These are phyloP conservation scores for Exophiala sideris DNA, from an alignment of 2,329 filamentous ascomycete species.

Conservation along the genomic window DNA sequence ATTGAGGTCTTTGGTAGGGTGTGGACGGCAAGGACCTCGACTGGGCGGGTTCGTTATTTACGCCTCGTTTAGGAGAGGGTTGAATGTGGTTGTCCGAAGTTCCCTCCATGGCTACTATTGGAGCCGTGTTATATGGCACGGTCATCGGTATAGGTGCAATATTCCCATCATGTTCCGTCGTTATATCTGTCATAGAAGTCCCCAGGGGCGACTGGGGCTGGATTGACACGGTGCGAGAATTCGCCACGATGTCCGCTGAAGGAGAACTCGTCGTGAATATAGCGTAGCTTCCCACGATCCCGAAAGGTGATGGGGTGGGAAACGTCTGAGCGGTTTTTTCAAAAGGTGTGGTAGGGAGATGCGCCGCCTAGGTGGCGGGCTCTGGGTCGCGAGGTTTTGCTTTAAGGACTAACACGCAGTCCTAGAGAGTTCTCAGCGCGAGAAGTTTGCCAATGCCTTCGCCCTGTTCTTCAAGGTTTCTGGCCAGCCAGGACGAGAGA, in stretches of 20 bases:
- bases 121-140: constrained; percentile 11
- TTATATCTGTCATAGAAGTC: constrained; percentile 20
- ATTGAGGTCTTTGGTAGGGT: constrained; percentile 80
- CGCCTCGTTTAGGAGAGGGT: not conserved
- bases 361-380: too few species aligned
- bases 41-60: constrained; percentile 40
- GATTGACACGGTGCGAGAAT: not conserved
- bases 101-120: constrained; percentile 11
- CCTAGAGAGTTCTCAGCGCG: not conserved
- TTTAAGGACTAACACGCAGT: too few species aligned
- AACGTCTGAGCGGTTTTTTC: too few species aligned
- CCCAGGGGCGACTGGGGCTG: constrained; percentile 1
- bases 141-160: constrained; percentile 19
- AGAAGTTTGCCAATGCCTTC: not conserved
- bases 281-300: too few species aligned
- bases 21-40: constrained; percentile 92
- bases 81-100: not conserved
- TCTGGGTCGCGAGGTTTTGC: too few species aligned
- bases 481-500: constrained; percentile 4
- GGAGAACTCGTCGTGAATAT: too few species aligned
- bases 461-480: not conserved
- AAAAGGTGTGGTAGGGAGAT: too few species aligned
- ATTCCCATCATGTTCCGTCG: constrained; percentile 23
- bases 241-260: not conserved
- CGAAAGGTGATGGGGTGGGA: too few species aligned